phyloP scores from a whole-genome alignment of 2,329 filamentous ascomycete species.

The Exserohilum rostratum region DNA sequence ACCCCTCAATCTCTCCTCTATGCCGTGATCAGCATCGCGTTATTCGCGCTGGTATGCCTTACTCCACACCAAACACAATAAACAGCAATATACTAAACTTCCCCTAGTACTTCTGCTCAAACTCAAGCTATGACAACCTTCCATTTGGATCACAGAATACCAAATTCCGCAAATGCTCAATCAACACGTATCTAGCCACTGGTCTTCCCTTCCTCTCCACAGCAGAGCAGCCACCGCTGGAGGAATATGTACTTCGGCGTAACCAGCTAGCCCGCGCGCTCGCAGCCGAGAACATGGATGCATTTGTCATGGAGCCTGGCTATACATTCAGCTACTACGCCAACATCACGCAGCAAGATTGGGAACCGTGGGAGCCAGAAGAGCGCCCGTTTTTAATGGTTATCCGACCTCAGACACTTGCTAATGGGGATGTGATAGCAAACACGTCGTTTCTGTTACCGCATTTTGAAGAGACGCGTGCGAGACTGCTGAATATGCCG shows the following conservation, averaged over 20 bases:
- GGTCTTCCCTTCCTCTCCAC: conserved; percentile 62
- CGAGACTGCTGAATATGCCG: conserved; percentile 64
- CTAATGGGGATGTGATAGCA: conserved; percentile 54
- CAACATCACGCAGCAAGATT: conserved; percentile 65
- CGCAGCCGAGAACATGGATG: conserved; percentile 58
- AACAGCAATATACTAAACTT: background rate
- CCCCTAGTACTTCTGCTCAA: background rate
- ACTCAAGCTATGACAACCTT: background rate
- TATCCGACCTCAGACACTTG: conserved; percentile 55
- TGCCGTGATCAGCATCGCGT: background rate
- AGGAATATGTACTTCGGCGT: conserved; percentile 62
- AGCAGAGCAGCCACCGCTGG: conserved; percentile 55
- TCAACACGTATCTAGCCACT: conserved; percentile 56
- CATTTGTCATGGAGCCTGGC: conserved; percentile 67
- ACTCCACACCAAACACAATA: background rate
- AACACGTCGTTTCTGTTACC: conserved; percentile 66
- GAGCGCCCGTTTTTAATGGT: conserved; percentile 69
- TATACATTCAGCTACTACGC: conserved; percentile 70
- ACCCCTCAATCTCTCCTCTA: background rate
- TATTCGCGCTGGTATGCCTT: background rate
- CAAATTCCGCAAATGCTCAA: conserved; percentile 58
- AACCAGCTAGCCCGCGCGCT: conserved; percentile 64
- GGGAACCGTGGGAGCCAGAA: conserved; percentile 70
- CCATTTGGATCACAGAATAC: background rate
- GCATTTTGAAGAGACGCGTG: conserved; percentile 66